Conservation (phyloP, 176 grass and related monocot species). For the Musa schizocarpa region DNA sequence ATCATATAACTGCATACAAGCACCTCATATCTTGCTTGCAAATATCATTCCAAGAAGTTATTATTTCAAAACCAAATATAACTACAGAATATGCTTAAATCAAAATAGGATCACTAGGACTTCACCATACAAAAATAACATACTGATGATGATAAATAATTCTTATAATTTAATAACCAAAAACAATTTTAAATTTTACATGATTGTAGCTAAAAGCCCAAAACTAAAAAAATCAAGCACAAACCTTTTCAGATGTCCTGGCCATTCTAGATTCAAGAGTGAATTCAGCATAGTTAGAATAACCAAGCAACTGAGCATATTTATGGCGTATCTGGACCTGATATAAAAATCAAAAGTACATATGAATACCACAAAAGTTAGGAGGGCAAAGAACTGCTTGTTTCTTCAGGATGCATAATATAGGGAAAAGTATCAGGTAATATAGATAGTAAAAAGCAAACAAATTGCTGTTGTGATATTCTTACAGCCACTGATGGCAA, state of each 20-base stretch:
- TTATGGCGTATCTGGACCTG: constrained; percentile 68
- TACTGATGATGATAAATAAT: neutral
- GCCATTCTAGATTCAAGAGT: constrained; percentile 65
- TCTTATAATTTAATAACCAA: neutral
- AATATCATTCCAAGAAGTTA: no score
- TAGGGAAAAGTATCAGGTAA: neutral
- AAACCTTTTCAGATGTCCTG: constrained; percentile 70
- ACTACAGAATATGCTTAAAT: no score
- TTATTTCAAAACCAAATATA: no score
- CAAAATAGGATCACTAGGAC: no score
- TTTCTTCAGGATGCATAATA: neutral
- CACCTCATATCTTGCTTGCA: no score
- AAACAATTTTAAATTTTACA: neutral
- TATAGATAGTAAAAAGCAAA: no score
- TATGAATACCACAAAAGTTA: neutral
- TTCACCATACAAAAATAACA: no score
- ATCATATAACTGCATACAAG: no score
- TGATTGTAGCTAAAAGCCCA: neutral
- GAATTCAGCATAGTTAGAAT: constrained; percentile 85
- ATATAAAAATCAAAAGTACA: neutral
- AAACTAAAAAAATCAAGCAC: constrained; percentile 22
- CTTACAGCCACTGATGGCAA: no score
- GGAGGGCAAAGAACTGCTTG: neutral
- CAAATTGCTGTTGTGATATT: no score
- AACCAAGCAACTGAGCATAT: constrained; percentile 67